phyloP scores from a whole-genome alignment of 2,329 filamentous ascomycete species.

The Colletotrichum falcatum region DNA sequence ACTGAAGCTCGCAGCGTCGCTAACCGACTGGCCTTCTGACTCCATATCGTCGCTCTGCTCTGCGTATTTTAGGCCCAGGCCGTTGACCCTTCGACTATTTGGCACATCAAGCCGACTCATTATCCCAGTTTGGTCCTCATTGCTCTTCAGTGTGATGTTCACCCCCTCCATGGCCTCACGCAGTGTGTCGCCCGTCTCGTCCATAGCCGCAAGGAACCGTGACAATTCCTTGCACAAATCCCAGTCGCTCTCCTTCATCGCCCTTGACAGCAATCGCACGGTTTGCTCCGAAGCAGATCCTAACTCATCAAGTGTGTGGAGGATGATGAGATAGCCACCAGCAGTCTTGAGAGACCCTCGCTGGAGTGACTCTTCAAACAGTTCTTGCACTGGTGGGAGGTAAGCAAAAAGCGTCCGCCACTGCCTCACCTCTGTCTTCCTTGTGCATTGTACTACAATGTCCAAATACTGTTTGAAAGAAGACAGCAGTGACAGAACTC shows the following conservation, averaged over 20 bases:
- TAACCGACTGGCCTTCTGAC: conserved; percentile 53
- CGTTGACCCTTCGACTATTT: conserved; percentile 46
- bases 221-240: conserved; percentile 95
- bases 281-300: conserved; percentile 79
- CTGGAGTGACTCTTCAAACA: conserved; percentile 92
- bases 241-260: conserved; percentile 90
- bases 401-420: conserved; percentile 96
- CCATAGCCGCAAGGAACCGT: conserved; percentile 92
- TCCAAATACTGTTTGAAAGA: conserved; percentile 90
- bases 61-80: conserved; percentile 46
- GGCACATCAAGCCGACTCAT: conserved; percentile 39
- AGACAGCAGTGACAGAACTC: conserved; percentile 73
- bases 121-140: conserved; percentile 27
- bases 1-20: conserved; percentile 53
- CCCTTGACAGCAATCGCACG: conserved; percentile 82
- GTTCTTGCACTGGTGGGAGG: conserved; percentile 86
- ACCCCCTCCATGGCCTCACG: conserved; percentile 76
- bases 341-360: conserved; percentile 92
- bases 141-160: conserved; percentile 53
- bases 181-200: conserved; percentile 85
- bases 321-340: conserved; percentile 92
- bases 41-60: conserved; percentile 52
- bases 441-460: conserved; percentile 95
- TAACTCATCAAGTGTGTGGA: conserved; percentile 84
- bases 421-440: conserved; percentile 94